phyloP scores from a whole-genome alignment of 345 rosid species.

The Acer negundo region DNA sequence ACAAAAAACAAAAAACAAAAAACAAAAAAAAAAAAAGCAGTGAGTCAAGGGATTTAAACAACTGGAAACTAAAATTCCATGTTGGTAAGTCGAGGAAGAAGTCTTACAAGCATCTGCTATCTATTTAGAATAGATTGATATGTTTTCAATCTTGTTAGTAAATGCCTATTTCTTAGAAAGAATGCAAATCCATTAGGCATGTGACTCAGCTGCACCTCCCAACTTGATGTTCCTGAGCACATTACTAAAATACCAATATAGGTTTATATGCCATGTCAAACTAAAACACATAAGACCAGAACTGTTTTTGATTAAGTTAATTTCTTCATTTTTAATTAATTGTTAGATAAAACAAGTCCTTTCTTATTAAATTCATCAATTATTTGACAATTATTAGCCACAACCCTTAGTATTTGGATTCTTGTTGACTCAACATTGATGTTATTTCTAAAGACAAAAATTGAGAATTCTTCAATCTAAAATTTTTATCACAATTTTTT shows the following conservation, averaged over 20 bases:
- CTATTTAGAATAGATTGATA: background rate
- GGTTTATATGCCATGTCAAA: constrained; percentile 14
- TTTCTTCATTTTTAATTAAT: background rate
- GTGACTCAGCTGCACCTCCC: background rate
- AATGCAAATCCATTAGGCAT: background rate
- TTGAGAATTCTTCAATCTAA: background rate
- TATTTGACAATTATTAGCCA: background rate
- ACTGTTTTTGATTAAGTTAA: background rate
- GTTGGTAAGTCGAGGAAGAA: constrained; percentile 4
- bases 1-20: too few species aligned
- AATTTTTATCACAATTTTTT: background rate
- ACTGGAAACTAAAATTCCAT: background rate
- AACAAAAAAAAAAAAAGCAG: too few species aligned
- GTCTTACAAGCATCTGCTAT: background rate
- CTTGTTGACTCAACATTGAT: background rate
- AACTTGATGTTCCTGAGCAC: constrained; percentile 8
- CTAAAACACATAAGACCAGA: background rate
- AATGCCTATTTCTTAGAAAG: background rate
- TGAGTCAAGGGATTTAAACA: background rate
- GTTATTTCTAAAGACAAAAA: background rate
- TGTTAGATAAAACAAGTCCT: background rate
- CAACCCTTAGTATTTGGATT: background rate
- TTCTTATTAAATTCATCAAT: background rate
- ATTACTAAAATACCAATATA: background rate
- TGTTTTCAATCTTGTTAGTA: background rate